Evolutionary conservation across 306 rosid genomes (phyloP).

Genomic region (Citrullus amarus): DNA sequence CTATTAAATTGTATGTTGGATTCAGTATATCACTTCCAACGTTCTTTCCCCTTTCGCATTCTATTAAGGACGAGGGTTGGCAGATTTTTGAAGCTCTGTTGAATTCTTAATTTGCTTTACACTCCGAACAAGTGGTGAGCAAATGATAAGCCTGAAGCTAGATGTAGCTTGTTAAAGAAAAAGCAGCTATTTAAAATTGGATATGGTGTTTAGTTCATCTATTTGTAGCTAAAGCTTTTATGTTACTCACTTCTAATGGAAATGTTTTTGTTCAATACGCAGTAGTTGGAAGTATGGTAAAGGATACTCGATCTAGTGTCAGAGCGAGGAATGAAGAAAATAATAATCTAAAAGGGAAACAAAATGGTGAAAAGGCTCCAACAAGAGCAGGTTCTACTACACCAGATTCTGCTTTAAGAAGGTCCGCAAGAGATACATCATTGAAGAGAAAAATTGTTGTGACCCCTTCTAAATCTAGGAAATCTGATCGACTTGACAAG

Average conservation of each 20-base stretch:
- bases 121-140: not conserved
- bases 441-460: conserved; percentile 23
- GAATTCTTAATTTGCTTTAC: not conserved
- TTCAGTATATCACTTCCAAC: not conserved
- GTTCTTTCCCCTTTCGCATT: not conserved
- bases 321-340: conserved; percentile 30
- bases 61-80: not conserved
- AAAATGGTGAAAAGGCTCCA: conserved; percentile 21
- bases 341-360: conserved; percentile 20
- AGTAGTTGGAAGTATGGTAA: conserved; percentile 38
- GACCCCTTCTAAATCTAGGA: conserved; percentile 23
- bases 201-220: not conserved
- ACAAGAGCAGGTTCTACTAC: conserved; percentile 13
- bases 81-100: not conserved
- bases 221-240: not conserved
- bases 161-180: not conserved
- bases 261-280: not conserved
- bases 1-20: not conserved
- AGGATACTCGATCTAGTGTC: conserved; percentile 32
- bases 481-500: conserved; percentile 35
- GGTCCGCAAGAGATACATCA: conserved; percentile 36
- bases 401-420: conserved; percentile 32
- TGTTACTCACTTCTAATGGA: not conserved
- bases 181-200: not conserved
- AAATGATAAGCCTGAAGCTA: not conserved